Evolutionary conservation across 495 filamentous ascomycete species (phyloP).

Genomic region (Podospora pseudocomata): DNA sequence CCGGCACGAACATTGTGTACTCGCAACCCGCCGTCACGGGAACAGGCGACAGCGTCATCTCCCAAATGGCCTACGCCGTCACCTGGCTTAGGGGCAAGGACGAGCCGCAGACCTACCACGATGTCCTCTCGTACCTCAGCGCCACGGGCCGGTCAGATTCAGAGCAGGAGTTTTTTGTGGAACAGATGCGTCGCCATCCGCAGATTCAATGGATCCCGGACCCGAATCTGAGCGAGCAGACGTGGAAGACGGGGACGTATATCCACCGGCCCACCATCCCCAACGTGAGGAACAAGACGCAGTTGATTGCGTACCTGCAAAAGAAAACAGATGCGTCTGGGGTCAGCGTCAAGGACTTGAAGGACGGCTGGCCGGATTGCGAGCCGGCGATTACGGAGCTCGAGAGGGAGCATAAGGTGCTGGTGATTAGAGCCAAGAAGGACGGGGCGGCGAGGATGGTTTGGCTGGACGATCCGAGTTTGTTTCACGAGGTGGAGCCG

Average conservation of each 20-base stretch:
- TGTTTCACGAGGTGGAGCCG: slow-evolving; percentile 69
- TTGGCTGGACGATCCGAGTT: slow-evolving; percentile 79
- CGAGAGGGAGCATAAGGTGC: slow-evolving; percentile 71
- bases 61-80: slow-evolving; percentile 78
- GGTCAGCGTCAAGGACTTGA: slow-evolving; percentile 78
- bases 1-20: slow-evolving; percentile 51
- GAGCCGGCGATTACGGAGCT: slow-evolving; percentile 71
- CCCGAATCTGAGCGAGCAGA: slow-evolving; percentile 50
- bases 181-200: slow-evolving; percentile 55
- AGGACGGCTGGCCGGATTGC: slow-evolving; percentile 89
- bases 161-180: slow-evolving; percentile 43
- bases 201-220: slow-evolving; percentile 68
- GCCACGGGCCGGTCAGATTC: slow-evolving; percentile 50
- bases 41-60: slow-evolving; percentile 73
- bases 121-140: slow-evolving; percentile 74
- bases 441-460: slow-evolving; percentile 80
- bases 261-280: slow-evolving; percentile 72
- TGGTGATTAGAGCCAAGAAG: slow-evolving; percentile 89
- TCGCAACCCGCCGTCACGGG: slow-evolving; percentile 77
- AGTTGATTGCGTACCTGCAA: slow-evolving; percentile 76
- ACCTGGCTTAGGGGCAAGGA: slow-evolving; percentile 77
- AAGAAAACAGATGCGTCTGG: slow-evolving; percentile 75
- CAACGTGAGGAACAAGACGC: slow-evolving; percentile 67
- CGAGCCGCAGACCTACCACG: slow-evolving; percentile 62
- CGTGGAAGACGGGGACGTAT: slow-evolving; percentile 63